Conservation (phyloP, 2,329 filamentous ascomycete species). For the Paradendryphiella salina region DNA sequence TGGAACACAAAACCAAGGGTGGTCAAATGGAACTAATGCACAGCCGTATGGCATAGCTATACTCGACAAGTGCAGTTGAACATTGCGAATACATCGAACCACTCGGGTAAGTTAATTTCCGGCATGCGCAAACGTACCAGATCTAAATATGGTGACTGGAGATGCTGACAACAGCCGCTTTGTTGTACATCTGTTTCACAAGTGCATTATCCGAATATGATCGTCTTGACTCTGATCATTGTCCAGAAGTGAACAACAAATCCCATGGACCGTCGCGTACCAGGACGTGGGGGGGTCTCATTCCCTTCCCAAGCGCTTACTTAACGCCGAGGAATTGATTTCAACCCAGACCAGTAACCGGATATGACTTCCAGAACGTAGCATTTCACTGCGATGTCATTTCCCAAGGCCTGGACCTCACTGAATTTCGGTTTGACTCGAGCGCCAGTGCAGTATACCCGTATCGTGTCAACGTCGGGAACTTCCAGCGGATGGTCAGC, state of each 20-base stretch:
- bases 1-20: background rate
- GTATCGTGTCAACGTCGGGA: too few relatives aligned
- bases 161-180: background rate
- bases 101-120: background rate
- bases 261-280: background rate
- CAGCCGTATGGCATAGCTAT: background rate
- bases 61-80: background rate
- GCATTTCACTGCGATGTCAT: too few relatives aligned
- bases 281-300: too few relatives aligned
- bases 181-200: background rate
- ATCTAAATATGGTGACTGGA: background rate
- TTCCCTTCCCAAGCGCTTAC: too few relatives aligned
- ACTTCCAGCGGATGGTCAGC: too few relatives aligned
- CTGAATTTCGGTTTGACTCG: too few relatives aligned
- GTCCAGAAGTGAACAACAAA: background rate
- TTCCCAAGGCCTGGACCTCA: too few relatives aligned
- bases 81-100: background rate
- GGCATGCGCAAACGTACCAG: background rate
- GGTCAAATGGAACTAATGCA: background rate
- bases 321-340: too few relatives aligned
- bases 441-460: too few relatives aligned
- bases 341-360: too few relatives aligned
- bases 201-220: background rate
- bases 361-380: too few relatives aligned
- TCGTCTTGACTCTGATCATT: background rate